phyloP scores from a whole-genome alignment of 1,284 basidiomycete genomes.

The Wallemia ichthyophaga region DNA sequence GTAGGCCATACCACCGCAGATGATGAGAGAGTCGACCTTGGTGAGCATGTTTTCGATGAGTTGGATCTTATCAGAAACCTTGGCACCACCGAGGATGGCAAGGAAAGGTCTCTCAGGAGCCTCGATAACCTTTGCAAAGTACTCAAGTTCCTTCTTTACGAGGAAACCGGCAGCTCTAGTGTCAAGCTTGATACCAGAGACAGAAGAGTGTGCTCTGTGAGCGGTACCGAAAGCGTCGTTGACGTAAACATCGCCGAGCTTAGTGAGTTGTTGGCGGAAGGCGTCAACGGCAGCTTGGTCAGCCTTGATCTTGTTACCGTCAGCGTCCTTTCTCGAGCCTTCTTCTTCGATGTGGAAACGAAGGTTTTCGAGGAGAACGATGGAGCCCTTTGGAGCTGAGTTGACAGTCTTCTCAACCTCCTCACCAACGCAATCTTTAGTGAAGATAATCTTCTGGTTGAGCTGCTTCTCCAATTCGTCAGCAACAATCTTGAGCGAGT shows the following conservation, averaged over 20 bases:
- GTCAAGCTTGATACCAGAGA: slow-evolving; percentile 86
- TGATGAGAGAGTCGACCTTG: slow-evolving; percentile 89
- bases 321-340: slow-evolving; percentile 71
- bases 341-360: slow-evolving; percentile 98
- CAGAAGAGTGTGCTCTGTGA: slow-evolving; percentile 89
- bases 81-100: slow-evolving; percentile 91
- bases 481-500: slow-evolving; percentile 67
- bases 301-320: slow-evolving; percentile 76
- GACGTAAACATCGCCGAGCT: slow-evolving; percentile 82
- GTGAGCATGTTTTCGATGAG: slow-evolving; percentile 98
- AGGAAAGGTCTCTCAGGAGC: slow-evolving; percentile 83
- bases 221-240: slow-evolving; percentile 98
- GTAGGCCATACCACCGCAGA: slow-evolving; percentile 96
- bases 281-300: slow-evolving; percentile 47
- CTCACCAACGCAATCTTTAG: slow-evolving; percentile 57
- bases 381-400: slow-evolving; percentile 35
- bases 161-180: slow-evolving; percentile 84
- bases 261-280: slow-evolving; percentile 65
- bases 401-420: slow-evolving; percentile 52
- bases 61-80: slow-evolving; percentile 97
- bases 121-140: slow-evolving; percentile 92
- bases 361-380: slow-evolving; percentile 87
- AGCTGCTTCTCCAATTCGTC: slow-evolving; percentile 40
- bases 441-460: slow-evolving; percentile 40
- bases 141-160: slow-evolving; percentile 97